Base-by-base conservation (phyloP, 331 rosid species). In the Saraca asoca region DNA sequence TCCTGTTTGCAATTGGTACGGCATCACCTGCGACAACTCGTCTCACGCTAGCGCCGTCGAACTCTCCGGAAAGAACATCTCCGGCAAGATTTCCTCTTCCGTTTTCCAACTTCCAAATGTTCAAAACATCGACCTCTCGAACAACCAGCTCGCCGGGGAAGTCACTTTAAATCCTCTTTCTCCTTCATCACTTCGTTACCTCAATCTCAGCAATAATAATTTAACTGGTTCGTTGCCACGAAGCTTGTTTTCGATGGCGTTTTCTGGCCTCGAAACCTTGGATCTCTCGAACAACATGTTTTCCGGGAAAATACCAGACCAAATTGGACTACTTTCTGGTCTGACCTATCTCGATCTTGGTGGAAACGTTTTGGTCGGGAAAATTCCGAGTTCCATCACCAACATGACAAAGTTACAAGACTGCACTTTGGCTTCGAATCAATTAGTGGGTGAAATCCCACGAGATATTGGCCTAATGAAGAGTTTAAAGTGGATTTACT, bases 221-320 rank as follows among this genome's bases (percentile, higher is more conserved):
- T 44, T 94, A 51, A 88, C 97, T 0, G 91, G 97, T 17, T 45
- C 78, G 7, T 35, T 90, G 24, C 97, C 97, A 7, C 65, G 10
- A 29, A 73, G 85, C 16, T 69, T 85, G 20, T 58, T 80, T 35
- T 64, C 82, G 0, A 76, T 71, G 16, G 72, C 84, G 2, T 62
- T 80, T 46, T 58, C 77, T 7, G 41, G 14, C 55, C 81, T 94
- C 5, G 80, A 80, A 66, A 79, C 68, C 24, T 78, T 94, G 0
- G 97, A 94, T 57, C 82, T 94, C 76, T 88, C 92, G 10, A 94
- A 94, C 87, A 94, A 94, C 86, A 84, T 94, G 95, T 67, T 94
- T 41, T 81, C 89, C 4, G 97, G 97, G 16, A 48, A 46, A n/a
- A 88, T 94, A 51, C 84, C 99, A 0, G 46, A 61, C n/a, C 77